phyloP scores from a whole-genome alignment of 306 rosid genomes.

The Rosa persica region DNA sequence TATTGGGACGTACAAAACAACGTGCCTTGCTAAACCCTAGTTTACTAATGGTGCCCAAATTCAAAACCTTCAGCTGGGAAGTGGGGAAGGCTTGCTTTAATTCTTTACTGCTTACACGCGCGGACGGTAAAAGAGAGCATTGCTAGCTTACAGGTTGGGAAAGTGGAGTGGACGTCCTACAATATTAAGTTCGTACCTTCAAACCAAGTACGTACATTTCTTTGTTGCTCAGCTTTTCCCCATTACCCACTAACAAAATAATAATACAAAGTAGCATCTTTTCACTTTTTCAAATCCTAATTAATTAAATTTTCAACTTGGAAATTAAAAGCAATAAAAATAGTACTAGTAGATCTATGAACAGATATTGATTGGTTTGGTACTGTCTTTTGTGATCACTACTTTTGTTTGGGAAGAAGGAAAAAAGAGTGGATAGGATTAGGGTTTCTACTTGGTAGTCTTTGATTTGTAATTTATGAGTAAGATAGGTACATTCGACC shows the following conservation, averaged over 20 bases:
- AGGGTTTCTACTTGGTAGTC: not conserved
- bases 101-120: not conserved
- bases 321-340: not conserved
- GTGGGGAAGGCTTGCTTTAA: not conserved
- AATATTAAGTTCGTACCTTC: not conserved
- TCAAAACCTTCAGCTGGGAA: conserved; percentile 7
- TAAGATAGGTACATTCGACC: not conserved
- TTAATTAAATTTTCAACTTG: not conserved
- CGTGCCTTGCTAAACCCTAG: not conserved
- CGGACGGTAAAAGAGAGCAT: not conserved
- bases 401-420: not conserved
- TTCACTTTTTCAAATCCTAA: not conserved
- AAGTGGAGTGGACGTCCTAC: not conserved
- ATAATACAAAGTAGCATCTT: conserved; percentile 11
- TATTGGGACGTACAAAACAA: not conserved
- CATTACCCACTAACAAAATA: conserved; percentile 17
- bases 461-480: not conserved
- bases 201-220: not conserved
- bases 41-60: not conserved
- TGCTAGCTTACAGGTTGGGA: not conserved
- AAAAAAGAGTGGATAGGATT: conserved; percentile 1
- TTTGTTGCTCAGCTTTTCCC: not conserved
- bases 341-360: not conserved
- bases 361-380: not conserved
- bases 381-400: not conserved